Evolutionary conservation across 768 basidiomycete species (phyloP).

Genomic region (Podaxis sp.): DNA sequence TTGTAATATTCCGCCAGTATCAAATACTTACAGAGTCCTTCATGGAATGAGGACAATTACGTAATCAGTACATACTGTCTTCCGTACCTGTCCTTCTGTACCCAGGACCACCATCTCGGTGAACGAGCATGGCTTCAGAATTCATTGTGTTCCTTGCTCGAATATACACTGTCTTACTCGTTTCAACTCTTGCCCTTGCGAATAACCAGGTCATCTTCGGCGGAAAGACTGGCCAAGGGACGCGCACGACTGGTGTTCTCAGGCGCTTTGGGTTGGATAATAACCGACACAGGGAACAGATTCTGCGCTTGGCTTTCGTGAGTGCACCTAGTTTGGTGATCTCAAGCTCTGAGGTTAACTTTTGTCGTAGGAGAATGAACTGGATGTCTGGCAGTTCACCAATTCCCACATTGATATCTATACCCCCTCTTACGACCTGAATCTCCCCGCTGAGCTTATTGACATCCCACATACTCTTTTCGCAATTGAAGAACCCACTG

Average conservation of each 20-base stretch:
- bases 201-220: conserved; percentile 1
- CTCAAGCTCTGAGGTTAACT: not conserved
- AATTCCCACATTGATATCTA: conserved; percentile 51
- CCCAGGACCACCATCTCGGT: not conserved
- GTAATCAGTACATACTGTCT: conserved; percentile 1
- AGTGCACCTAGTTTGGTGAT: not conserved
- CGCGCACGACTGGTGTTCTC: conserved; percentile 9
- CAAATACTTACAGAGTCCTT: too few species aligned
- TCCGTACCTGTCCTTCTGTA: not conserved
- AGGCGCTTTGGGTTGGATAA: conserved; percentile 14
- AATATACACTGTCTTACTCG: conserved; percentile 3
- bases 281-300: not conserved
- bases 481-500: conserved; percentile 14
- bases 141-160: not conserved
- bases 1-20: not conserved
- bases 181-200: not conserved
- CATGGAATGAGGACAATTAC: not conserved
- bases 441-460: conserved; percentile 24
- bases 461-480: conserved; percentile 24
- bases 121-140: not conserved
- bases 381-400: conserved; percentile 55
- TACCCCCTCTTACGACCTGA: conserved; percentile 27
- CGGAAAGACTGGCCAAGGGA: not conserved
- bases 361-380: conserved; percentile 36
- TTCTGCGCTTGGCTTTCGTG: conserved; percentile 14